Conservation (phyloP, 495 filamentous ascomycete genomes). For the Zalerion maritima region DNA sequence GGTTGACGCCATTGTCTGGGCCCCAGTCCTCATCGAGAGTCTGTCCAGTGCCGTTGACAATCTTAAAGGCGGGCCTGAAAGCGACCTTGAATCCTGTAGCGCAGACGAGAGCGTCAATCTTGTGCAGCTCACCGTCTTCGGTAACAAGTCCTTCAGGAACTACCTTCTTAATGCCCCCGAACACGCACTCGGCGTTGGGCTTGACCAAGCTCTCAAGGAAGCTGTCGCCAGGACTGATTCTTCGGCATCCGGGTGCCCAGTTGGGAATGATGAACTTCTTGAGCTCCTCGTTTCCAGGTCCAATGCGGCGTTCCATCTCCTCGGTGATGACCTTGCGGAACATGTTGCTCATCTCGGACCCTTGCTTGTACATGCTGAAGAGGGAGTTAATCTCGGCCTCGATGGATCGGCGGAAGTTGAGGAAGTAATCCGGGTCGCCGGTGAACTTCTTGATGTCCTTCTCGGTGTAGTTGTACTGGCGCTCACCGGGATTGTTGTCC, state of each 20-base stretch:
- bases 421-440: constrained; percentile 20
- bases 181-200: constrained; percentile 33
- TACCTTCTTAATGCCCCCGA: constrained; percentile 27
- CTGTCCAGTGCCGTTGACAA: constrained; percentile 27
- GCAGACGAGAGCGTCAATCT: constrained; percentile 36
- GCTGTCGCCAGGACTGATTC: constrained; percentile 40
- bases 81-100: constrained; percentile 38
- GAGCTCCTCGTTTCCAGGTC: constrained; percentile 12
- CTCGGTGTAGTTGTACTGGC: constrained; percentile 17
- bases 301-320: constrained; percentile 17
- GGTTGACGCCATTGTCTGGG: constrained; percentile 20
- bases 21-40: constrained; percentile 25
- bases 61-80: constrained; percentile 32
- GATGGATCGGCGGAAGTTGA: constrained; percentile 20
- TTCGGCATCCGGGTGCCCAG: constrained; percentile 39
- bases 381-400: constrained; percentile 29
- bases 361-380: no score
- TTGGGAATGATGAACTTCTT: constrained; percentile 31
- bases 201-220: constrained; percentile 40
- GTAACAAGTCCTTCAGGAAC: constrained; percentile 31
- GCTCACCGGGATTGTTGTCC: no score
- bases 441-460: constrained; percentile 19
- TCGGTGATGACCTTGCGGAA: constrained; percentile 12
- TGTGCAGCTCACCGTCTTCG: constrained; percentile 20
- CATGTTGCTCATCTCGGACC: constrained; percentile 11